Evolutionary conservation across 176 grass and related monocot species (phyloP).

Genomic region (Eragrostis curvula): DNA sequence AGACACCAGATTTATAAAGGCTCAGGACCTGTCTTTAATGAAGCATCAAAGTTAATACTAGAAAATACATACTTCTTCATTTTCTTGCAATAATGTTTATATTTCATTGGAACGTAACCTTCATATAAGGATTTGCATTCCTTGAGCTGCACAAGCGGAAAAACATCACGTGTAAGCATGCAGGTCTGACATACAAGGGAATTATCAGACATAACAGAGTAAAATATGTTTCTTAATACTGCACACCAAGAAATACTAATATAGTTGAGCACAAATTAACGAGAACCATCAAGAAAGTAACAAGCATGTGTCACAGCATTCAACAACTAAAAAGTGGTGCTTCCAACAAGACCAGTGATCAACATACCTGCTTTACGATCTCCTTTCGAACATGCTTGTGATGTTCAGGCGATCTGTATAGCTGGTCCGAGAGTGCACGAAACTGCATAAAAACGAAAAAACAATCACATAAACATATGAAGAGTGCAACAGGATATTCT

Average conservation of each 20-base stretch:
- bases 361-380: constrained; percentile 93
- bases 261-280: neutral
- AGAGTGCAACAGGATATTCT: constrained; percentile 1
- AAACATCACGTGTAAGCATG: constrained; percentile 32
- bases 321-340: constrained; percentile 19
- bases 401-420: constrained; percentile 85
- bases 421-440: constrained; percentile 94
- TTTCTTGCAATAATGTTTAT: constrained; percentile 95
- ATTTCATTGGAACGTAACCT: constrained; percentile 97
- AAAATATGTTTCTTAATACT: constrained; percentile 19
- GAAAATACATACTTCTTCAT: constrained; percentile 86
- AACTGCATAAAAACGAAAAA: constrained; percentile 61
- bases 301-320: constrained; percentile 17
- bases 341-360: neutral
- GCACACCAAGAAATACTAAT: constrained; percentile 1
- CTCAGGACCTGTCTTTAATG: constrained; percentile 14
- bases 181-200: neutral
- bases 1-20: neutral
- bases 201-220: neutral
- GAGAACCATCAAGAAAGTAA: constrained; percentile 11
- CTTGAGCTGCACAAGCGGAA: constrained; percentile 82
- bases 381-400: constrained; percentile 95
- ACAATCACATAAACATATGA: constrained; percentile 12
- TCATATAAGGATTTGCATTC: constrained; percentile 75
- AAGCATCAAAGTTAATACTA: constrained; percentile 26